Evolutionary conservation across 2,329 filamentous ascomycete genomes (phyloP).

Genomic region (Aureobasidium sp.): DNA sequence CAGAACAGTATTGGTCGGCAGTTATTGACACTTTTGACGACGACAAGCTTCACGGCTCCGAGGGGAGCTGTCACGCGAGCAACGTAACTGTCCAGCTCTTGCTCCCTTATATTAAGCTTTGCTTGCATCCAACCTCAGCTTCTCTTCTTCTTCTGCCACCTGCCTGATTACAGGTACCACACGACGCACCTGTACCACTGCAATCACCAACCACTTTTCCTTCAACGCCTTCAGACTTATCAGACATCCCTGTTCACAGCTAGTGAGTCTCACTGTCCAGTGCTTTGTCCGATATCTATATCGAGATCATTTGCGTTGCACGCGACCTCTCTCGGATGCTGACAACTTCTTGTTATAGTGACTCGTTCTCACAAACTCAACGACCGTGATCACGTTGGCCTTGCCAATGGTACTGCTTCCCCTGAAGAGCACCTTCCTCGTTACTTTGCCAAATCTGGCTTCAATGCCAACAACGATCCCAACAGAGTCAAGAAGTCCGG

Average conservation of each 20-base stretch:
- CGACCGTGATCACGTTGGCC: constrained; percentile 78
- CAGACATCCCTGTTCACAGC: background rate
- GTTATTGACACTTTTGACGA: background rate
- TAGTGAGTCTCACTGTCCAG: background rate
- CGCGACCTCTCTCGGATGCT: background rate
- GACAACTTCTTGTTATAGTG: constrained; percentile 49
- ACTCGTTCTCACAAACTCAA: constrained; percentile 95
- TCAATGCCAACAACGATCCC: constrained; percentile 64
- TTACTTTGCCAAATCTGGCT: constrained; percentile 86
- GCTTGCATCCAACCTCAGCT: constrained; percentile 9
- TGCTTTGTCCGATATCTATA: background rate
- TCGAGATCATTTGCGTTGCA: background rate
- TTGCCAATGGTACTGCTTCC: constrained; percentile 64
- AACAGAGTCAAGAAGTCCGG: constrained; percentile 97
- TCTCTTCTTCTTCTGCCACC: background rate
- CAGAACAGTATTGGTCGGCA: background rate
- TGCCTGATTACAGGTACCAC: background rate
- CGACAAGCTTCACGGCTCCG: constrained; percentile 3
- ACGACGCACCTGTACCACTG: background rate
- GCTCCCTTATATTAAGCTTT: constrained; percentile 13
- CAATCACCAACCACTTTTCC: background rate
- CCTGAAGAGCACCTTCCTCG: constrained; percentile 71
- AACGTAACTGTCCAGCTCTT: constrained; percentile 7
- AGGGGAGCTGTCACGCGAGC: constrained; percentile 11
- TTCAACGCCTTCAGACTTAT: background rate